A percentile compares a stretch with the other conserved stretches of the same genome.
These are phyloP conservation scores for Berberis vulgaris DNA, from an alignment of 164 flowering plant species.

Conservation along the genomic window DNA sequence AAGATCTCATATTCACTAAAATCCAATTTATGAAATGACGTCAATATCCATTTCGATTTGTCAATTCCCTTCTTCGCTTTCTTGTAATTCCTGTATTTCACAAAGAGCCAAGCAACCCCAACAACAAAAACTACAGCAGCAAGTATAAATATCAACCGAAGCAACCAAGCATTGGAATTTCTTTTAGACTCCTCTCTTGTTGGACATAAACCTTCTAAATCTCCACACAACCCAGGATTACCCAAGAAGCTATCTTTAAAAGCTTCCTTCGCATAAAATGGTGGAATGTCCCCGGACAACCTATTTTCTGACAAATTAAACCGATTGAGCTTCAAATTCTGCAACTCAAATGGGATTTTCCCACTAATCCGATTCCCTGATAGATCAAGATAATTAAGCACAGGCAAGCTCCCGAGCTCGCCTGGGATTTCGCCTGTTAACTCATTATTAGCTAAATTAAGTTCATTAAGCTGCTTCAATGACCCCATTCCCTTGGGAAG, in stretches of 20 bases:
- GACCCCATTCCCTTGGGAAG: constrained; percentile 27
- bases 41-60: constrained; percentile 45
- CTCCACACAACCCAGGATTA: constrained; percentile 56
- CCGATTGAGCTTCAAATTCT: constrained; percentile 44
- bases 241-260: constrained; percentile 49
- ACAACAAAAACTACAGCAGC: constrained; percentile 41
- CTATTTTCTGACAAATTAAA: constrained; percentile 43
- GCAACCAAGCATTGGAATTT: constrained; percentile 31
- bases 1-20: constrained; percentile 51
- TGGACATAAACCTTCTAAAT: constrained; percentile 34
- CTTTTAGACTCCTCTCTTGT: constrained; percentile 11
- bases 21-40: constrained; percentile 59
- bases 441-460: constrained; percentile 36
- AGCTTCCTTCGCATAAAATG: constrained; percentile 33
- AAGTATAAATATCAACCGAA: constrained; percentile 37
- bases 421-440: constrained; percentile 40
- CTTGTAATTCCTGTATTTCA: constrained; percentile 37
- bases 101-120: constrained; percentile 44
- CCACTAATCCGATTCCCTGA: constrained; percentile 42
- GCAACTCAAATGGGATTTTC: constrained; percentile 37
- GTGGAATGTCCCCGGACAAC: constrained; percentile 44
- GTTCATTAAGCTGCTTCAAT: constrained; percentile 34
- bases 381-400: constrained; percentile 50
- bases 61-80: constrained; percentile 27
- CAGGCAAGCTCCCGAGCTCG: constrained; percentile 37